These are phyloP conservation scores for Alopecurus myosuroides DNA, from an alignment of 176 grass and related monocot genomes.

Conservation along the genomic window DNA sequence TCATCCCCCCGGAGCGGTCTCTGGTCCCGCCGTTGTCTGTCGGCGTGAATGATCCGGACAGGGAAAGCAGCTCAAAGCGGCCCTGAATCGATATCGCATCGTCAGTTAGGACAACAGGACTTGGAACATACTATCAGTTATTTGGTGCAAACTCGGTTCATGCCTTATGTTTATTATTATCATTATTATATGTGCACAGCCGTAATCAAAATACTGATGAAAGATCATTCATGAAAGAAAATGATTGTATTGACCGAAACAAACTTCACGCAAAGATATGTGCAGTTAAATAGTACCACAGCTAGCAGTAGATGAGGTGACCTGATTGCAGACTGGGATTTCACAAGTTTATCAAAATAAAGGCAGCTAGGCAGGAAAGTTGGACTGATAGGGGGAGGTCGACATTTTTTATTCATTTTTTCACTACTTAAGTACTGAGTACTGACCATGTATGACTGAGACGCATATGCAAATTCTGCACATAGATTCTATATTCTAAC, in stretches of 20 bases:
- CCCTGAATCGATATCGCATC: constrained; percentile 41
- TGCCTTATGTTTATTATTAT: background rate
- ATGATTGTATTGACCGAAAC: background rate
- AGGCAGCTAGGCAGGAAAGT: background rate
- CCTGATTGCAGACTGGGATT: background rate
- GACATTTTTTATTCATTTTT: background rate
- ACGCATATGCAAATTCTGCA: background rate
- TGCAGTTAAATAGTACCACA: background rate
- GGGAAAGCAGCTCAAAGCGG: constrained; percentile 74
- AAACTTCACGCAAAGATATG: background rate
- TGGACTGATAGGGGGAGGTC: background rate
- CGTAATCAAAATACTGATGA: background rate
- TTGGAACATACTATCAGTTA: background rate
- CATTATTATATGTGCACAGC: too few relatives aligned
- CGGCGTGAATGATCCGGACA: constrained; percentile 89
- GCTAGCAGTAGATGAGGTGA: background rate
- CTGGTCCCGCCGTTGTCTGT: constrained; percentile 62
- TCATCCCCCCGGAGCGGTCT: constrained; percentile 87
- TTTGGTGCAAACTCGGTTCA: background rate
- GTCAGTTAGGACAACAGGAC: background rate
- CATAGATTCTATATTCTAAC: constrained; percentile 22
- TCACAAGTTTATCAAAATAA: constrained; percentile 1
- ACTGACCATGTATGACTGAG: background rate
- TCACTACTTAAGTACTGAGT: background rate
- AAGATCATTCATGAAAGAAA: background rate